A percentile compares a stretch with the other conserved stretches of the same genome.
Conservation (phyloP, 768 basidiomycete genomes). For the Daedaleopsis sinensis region DNA sequence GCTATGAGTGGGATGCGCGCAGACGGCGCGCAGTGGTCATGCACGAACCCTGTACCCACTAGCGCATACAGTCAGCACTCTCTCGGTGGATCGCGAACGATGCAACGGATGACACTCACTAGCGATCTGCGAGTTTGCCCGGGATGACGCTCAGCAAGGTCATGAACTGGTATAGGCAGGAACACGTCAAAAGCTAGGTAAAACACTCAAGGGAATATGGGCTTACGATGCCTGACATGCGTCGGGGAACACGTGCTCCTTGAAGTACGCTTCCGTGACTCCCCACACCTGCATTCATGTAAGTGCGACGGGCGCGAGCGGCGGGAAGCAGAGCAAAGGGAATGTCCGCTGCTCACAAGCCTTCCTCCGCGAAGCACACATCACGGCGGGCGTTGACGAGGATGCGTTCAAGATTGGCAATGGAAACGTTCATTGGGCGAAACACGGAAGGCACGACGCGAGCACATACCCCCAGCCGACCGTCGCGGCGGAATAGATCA, state of each 20-base stretch:
- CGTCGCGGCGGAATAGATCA: conserved; percentile 22
- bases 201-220: neutral
- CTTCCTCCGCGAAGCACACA: conserved; percentile 15
- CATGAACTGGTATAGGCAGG: conserved; percentile 20
- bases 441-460: conserved; percentile 3
- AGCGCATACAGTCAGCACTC: neutral
- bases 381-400: conserved; percentile 9
- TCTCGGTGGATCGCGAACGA: neutral
- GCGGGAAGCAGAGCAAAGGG: conserved; percentile 16
- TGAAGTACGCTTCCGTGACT: conserved; percentile 40
- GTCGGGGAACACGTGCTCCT: conserved; percentile 26
- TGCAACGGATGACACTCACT: conserved; percentile 14
- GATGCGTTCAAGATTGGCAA: conserved; percentile 1
- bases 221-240: conserved; percentile 26
- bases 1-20: neutral
- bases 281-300: conserved; percentile 32
- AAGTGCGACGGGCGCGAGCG: conserved; percentile 26
- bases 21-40: no score
- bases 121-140: conserved; percentile 27
- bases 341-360: conserved; percentile 29
- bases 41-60: conserved; percentile 23
- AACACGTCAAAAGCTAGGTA: neutral
- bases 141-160: conserved; percentile 23
- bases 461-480: conserved; percentile 30
- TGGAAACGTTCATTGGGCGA: conserved; percentile 4